Base-by-base conservation (phyloP, 441 rosid species). In the Gossypium gossypioides region DNA sequence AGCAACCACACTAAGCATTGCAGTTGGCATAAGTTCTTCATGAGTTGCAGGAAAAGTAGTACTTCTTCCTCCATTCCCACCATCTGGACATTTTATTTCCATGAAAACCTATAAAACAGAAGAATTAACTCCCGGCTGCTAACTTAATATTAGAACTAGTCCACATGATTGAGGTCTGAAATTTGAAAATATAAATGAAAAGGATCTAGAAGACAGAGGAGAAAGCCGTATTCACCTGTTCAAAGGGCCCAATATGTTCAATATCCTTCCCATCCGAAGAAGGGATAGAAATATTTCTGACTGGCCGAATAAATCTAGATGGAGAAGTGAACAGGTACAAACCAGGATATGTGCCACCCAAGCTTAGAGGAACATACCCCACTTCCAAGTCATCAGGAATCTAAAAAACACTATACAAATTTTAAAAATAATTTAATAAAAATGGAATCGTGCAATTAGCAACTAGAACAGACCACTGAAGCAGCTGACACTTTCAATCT, bases 71-170 rank as follows among this genome's bases (percentile, higher is more conserved):
- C 94, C 92, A 79, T 87, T 78, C 71, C 92, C 98, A 73, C 98
- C 98, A 82, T 95, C 99, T 25, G 99, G 89, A 80, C 98, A 95
- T 56, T 86, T 87, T 77, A 95, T 95, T 86, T 95, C 99, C 99
- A 92, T 91, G 73, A 86, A 95, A 58, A 95, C 98, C 99, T 95
- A 80, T 10, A 6, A 70, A 9, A 29, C n/a, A 73, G 37, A n/a
- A 42, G 58, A 73, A 76, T 77, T 74, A 69, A 68, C 69, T 75
- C 68, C 27, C 15, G 58, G 68, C 42, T 56, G n/a, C 42, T 71
- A 80, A 19, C 58, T 24, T 13, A 65, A 21, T 79, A n/a, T 55
- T n/a, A 68, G 19, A 58, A 73, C 32, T 24, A 18, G 42, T 34
- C 71, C 64, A 44, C 42, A n/a, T 0, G 51, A 67, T 61, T 27